Percentiles rank a stretch among this genome's conserved stretches.
phyloP scores from a whole-genome alignment of 805 yeast species.

The Saccharomycopsis sp. region DNA sequence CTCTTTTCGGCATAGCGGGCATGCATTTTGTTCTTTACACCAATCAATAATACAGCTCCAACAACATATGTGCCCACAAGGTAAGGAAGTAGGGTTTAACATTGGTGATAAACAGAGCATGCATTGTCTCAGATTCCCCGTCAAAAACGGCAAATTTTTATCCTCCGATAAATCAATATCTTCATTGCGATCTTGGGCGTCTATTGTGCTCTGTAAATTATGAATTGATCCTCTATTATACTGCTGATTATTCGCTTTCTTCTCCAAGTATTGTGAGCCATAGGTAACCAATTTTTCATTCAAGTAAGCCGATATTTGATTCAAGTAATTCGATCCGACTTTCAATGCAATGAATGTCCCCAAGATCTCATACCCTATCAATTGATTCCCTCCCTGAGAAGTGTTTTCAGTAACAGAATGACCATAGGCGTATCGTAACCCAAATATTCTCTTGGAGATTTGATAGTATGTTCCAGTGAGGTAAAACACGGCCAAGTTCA shows the following conservation, averaged over 20 bases:
- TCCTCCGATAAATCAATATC: constrained; percentile 53
- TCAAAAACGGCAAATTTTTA: constrained; percentile 54
- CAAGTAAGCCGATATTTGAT: not conserved
- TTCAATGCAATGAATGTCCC: constrained; percentile 29
- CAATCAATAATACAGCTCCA: constrained; percentile 89
- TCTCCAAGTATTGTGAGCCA: constrained; percentile 29
- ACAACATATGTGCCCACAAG: constrained; percentile 91
- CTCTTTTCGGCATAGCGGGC: constrained; percentile 82
- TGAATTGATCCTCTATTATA: constrained; percentile 17
- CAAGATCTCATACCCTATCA: constrained; percentile 53
- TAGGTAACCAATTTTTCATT: not conserved
- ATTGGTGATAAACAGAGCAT: constrained; percentile 77
- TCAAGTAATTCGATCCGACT: constrained; percentile 1
- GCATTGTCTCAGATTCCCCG: constrained; percentile 65
- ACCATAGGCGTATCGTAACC: constrained; percentile 72
- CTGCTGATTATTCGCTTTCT: constrained; percentile 13
- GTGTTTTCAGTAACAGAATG: constrained; percentile 41
- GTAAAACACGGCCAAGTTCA: constrained; percentile 79
- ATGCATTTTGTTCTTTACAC: constrained; percentile 81
- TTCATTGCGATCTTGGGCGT: constrained; percentile 1
- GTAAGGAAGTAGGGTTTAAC: constrained; percentile 76
- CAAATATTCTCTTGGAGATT: constrained; percentile 67
- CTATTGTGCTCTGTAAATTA: constrained; percentile 8
- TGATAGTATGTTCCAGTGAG: constrained; percentile 78
- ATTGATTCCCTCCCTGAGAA: constrained; percentile 5